phyloP scores from a whole-genome alignment of 148 eudicot genomes.

The Rhododendron ovatum region DNA sequence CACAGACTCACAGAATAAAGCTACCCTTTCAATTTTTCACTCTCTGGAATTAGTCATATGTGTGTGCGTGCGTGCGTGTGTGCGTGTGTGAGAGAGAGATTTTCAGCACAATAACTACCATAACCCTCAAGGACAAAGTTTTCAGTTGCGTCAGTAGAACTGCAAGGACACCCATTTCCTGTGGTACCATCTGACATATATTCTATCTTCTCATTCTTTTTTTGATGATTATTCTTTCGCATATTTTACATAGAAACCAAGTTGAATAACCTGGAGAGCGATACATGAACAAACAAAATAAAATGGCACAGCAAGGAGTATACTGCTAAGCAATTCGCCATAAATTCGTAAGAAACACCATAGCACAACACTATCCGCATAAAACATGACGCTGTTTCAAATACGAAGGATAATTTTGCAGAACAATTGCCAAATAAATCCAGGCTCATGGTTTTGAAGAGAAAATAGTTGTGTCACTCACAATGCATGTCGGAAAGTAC shows the following conservation, averaged over 20 bases:
- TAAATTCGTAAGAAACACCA: not conserved
- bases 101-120: not conserved
- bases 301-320: not conserved
- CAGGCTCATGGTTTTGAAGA: not conserved
- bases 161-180: not conserved
- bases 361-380: not conserved
- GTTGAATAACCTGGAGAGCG: not conserved
- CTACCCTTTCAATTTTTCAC: not conserved
- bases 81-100: not conserved
- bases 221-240: not conserved
- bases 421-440: not conserved
- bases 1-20: not conserved
- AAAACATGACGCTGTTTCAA: not conserved
- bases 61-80: no score
- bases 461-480: conserved; percentile 2
- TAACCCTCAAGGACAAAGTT: not conserved
- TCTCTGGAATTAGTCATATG: not conserved
- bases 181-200: not conserved
- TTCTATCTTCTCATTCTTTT: not conserved
- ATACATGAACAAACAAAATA: not conserved
- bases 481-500: conserved; percentile 10
- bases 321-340: not conserved
- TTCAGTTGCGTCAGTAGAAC: not conserved
- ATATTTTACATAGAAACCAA: not conserved
- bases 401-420: not conserved